Evolutionary conservation across 2,329 filamentous ascomycete species (phyloP), one percentile per base, ranked within the genome.

Genomic region (Aspergillus niger): DNA sequence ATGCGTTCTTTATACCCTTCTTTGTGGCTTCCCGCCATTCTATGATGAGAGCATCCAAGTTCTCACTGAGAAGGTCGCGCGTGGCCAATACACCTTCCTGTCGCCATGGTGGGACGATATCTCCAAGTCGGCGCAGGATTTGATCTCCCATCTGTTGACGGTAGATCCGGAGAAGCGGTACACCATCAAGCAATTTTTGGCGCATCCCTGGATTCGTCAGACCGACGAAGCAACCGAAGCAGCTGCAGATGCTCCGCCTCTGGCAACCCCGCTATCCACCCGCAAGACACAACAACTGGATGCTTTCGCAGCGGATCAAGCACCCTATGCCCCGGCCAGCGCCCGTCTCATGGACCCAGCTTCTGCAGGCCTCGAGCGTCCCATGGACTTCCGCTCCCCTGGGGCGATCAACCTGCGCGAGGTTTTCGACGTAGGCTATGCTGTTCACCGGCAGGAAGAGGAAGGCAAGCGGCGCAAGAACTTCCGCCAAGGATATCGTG

Each of bases 81-180:
- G 91, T 71, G 95, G 95, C 52, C 92, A 98, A 79, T 99, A 95
- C 76, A 98, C 95, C 0, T 99, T 99, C 81, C 80, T 99, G 47
- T 98, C 94, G 2, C 95, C 95, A 0, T 99, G 95, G 95, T 99
- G 95, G 95, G 95, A 99, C 68, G 93, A 97, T 60, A 98, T 99
- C 63, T 97, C 94, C 62, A 92, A 95, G 75, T 89, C 91, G 3
- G 95, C 95, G 0, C 92, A 98, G 76, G 94, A 99, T 70, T 82
- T 99, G 8, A 94, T 99, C 60, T 91, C 91, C 4, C 95, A 99
- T 76, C 85, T 99, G 0, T 81, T 99, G 63, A 96, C 92, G 0
- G 95, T 99, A 62, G 92, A 99, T 67, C 95, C 95, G 0, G 92
- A 96, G 63, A 94, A 97, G 82, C 89, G 95, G 17, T 99, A 92